Evolutionary conservation across 1,284 basidiomycete species (phyloP), one percentile per base, ranked within the genome.

Genomic region (Tilletia walkeri): DNA sequence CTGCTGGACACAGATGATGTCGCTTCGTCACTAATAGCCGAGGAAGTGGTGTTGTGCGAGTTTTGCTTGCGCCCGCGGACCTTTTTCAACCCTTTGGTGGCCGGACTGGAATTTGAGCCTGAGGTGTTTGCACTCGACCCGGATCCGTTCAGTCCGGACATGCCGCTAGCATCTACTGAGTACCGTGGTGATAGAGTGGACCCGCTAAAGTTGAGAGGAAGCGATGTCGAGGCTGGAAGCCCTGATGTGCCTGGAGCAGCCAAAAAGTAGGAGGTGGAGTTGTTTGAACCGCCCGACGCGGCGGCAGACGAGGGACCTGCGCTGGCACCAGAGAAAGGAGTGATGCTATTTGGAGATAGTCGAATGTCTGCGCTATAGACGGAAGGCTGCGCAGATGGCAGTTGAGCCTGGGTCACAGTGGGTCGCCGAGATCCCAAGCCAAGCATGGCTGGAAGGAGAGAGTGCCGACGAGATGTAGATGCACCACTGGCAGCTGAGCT

Each of bases 31-130:
- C 34, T 16, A 2, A 14, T 18, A 6, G 34, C 9, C 1, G 34
- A 16, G 4, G 34, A 16, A 10, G 50, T 53, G 12, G 16, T 18
- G 2, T 12, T 39, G 9, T 9, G 3, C 7, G 34, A 16, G 39
- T 74, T 72, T 65, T 76, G 75, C 18, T 76, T 73, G 2, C 73
- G 49, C 1, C 75, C 39, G 24, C 71, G 69, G 1, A 66, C 69
- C 49, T 72, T 73, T 45, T 76, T 71, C 24, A 70, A 14, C 30
- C 59, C 7, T 56, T 72, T 75, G 49, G 74, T 70, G 2, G 70
- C 74, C n/a, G 68, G 67, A 7, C 67, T 34, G 2, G 72, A 70
- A 65, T 73, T 69, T 47, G 70, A 72, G 54, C n/a, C 66, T 30
- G 67, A 68, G 24, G 24, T 2, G 24, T 30, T 30, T 30, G 24